Conservation (phyloP, 192 early-diverging fungal species). For the Coemansia sp. region DNA sequence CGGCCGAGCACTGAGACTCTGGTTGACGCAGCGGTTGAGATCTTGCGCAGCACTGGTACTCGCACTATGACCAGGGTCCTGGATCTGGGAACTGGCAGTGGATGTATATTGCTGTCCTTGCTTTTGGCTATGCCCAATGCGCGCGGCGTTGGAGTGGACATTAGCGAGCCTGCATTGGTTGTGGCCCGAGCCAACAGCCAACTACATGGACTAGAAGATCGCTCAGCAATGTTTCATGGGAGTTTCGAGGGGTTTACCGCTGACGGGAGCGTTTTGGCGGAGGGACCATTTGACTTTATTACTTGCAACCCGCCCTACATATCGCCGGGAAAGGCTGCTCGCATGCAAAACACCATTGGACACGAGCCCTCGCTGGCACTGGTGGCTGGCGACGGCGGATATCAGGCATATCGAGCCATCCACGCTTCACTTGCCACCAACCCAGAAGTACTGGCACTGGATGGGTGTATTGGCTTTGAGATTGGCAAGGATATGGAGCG, state of each 20-base stretch:
- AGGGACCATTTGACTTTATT: constrained; percentile 61
- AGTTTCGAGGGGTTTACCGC: constrained; percentile 55
- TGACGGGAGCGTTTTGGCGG: constrained; percentile 11
- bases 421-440: constrained; percentile 29
- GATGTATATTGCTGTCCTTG: constrained; percentile 67
- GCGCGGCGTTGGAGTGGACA: constrained; percentile 68
- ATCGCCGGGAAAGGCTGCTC: constrained; percentile 33
- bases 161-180: constrained; percentile 58
- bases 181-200: constrained; percentile 59
- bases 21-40: constrained; percentile 55
- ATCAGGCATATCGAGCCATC: constrained; percentile 61
- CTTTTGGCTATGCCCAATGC: constrained; percentile 40
- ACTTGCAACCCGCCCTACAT: constrained; percentile 80
- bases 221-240: constrained; percentile 38
- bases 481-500: constrained; percentile 65
- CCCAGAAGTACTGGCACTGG: constrained; percentile 24
- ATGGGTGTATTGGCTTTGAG: constrained; percentile 58
- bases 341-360: constrained; percentile 43
- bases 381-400: constrained; percentile 65
- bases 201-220: constrained; percentile 34
- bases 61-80: constrained; percentile 36
- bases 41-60: constrained; percentile 2
- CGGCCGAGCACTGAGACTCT: constrained; percentile 70
- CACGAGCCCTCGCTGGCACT: constrained; percentile 70
- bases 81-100: constrained; percentile 78